A percentile compares a stretch with the other conserved stretches of the same genome.
These are phyloP conservation scores for Cryphonectria carpinicola DNA, from an alignment of 2,329 filamentous ascomycete genomes.

Conservation along the genomic window DNA sequence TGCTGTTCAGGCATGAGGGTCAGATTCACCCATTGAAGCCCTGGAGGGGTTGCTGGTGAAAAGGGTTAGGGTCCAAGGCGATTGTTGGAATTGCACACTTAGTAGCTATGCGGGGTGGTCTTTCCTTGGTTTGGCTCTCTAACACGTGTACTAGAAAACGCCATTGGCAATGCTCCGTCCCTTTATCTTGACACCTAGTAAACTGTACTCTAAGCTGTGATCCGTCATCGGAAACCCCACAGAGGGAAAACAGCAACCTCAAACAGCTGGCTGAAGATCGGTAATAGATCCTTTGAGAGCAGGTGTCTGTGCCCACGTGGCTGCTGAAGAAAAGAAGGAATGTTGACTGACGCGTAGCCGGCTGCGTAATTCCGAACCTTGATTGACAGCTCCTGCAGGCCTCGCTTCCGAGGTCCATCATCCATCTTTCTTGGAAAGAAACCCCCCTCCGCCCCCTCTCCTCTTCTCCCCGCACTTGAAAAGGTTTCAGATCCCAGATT, in stretches of 20 bases:
- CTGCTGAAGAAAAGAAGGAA: neutral
- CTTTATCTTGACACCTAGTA: neutral
- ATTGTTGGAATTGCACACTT: neutral
- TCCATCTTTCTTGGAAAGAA: neutral
- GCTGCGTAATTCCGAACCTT: neutral
- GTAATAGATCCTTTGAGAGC: neutral
- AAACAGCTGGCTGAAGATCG: neutral
- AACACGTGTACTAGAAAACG: neutral
- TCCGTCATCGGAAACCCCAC: neutral
- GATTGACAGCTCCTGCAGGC: neutral
- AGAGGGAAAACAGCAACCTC: neutral
- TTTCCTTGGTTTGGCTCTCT: neutral
- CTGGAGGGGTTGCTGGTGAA: neutral
- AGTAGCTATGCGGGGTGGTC: neutral
- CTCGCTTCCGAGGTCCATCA: neutral
- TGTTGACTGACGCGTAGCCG: neutral
- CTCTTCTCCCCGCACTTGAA: neutral
- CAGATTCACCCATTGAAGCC: no score
- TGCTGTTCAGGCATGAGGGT: no score
- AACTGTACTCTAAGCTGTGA: neutral
- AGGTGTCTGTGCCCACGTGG: slow-evolving; percentile 1
- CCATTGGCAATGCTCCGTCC: neutral
- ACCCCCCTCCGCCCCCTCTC: neutral
- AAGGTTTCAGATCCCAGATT: neutral
- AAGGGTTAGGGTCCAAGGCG: neutral